Evolutionary conservation across 108 stramenopile genomes (phyloP).

Genomic region (Nitzschia sp.): DNA sequence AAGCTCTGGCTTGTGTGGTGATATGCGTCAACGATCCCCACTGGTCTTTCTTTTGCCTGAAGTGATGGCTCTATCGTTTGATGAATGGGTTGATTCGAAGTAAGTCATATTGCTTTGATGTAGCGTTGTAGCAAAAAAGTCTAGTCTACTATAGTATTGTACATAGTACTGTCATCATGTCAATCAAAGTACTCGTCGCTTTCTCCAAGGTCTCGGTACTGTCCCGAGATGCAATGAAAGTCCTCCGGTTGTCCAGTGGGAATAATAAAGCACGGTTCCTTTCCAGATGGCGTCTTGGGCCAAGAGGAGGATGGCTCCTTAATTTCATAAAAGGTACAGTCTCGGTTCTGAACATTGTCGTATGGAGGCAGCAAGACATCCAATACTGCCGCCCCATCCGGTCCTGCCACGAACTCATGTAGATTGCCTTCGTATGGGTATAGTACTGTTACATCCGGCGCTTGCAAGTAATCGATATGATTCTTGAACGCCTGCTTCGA

Average conservation of each 20-base stretch:
- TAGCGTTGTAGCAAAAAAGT: too few relatives aligned
- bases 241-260: constrained; percentile 80
- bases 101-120: too few relatives aligned
- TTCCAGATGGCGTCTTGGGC: constrained; percentile 4
- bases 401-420: constrained; percentile 91
- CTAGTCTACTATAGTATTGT: neutral
- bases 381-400: constrained; percentile 86
- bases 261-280: constrained; percentile 51
- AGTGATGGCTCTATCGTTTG: too few relatives aligned
- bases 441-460: constrained; percentile 74
- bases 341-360: constrained; percentile 74
- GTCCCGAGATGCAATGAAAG: constrained; percentile 81
- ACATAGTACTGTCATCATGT: neutral
- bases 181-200: too few relatives aligned
- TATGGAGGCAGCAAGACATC: constrained; percentile 96
- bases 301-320: constrained; percentile 17
- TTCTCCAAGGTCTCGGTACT: constrained; percentile 63
- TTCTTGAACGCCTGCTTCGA: constrained; percentile 51
- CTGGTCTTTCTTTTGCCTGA: too few relatives aligned
- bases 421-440: constrained; percentile 87
- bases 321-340: constrained; percentile 90
- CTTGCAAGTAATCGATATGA: constrained; percentile 52
- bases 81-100: too few relatives aligned
- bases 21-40: too few relatives aligned
- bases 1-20: too few relatives aligned